Evolutionary conservation across 495 filamentous ascomycete genomes (phyloP), one percentile per base, ranked within the genome.

Genomic region (Oidiodendron maius): DNA sequence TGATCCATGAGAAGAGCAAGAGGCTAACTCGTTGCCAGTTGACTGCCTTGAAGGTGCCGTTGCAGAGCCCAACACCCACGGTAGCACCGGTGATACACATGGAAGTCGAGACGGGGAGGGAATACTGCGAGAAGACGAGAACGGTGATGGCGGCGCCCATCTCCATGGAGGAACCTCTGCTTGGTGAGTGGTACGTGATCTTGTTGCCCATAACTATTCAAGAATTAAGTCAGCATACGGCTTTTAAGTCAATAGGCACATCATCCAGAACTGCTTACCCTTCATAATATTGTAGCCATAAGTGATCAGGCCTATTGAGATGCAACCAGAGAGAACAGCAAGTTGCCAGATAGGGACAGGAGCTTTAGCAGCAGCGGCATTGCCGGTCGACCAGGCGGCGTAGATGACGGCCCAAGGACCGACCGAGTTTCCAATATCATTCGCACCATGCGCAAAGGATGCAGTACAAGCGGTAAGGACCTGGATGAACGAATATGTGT

Each of bases 391-490:
- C 83, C 84, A 91, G 53, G 81, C 72, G 20, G 69, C 62, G 71
- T 80, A 89, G 61, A 87, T 78, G 40, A 77, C 82, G 28, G 83
- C 77, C 64, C 75, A 86, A 22, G 84, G 84, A 10, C 86, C 86
- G 53, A 88, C 78, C 12, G 86, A 82, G 68, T 89, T 88, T 36
- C 80, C 74, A 51, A 89, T 77, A 61, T 89, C 87, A 63, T 91
- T 91, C 57, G 85, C 81, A 44, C 86, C 86, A 67, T 91, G 86
- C 2, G 85, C 80, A 47, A 91, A 87, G 1, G 83, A 87, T 4
- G 82, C 80, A 20, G 83, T 87, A 64, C 77, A 79, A 42, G 86
- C 86, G 15, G 83, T 88, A 37, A 87, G 52, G 48, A 89, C 64
- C 69, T 91, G 86, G 50, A 87, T 65, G 68, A 84, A 88, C 15